These are phyloP conservation scores for Blastobotrys buckinghamii DNA, from an alignment of 1,139 yeast species.

Conservation along the genomic window DNA sequence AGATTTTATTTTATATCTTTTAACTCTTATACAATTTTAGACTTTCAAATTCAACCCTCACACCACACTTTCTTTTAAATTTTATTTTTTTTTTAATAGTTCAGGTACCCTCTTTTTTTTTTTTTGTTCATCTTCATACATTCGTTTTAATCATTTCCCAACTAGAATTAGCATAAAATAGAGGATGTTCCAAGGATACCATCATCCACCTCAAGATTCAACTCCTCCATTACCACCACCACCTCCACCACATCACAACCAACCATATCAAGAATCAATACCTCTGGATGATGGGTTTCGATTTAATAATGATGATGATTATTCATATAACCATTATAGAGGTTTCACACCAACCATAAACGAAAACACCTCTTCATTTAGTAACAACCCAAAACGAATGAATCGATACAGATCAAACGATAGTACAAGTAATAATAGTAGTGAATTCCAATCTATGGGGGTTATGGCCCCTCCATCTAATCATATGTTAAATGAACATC, in stretches of 20 bases:
- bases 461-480: background rate
- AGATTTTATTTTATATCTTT: too few relatives aligned
- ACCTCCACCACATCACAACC: background rate
- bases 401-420: background rate
- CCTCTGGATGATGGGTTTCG: conserved; percentile 2
- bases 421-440: too few relatives aligned
- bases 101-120: too few relatives aligned
- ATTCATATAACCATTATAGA: background rate
- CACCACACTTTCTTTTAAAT: too few relatives aligned
- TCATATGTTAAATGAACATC: background rate
- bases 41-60: too few relatives aligned
- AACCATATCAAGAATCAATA: background rate
- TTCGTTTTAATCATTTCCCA: too few relatives aligned
- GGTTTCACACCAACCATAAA: conserved; percentile 7
- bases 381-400: background rate
- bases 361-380: background rate
- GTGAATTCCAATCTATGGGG: conserved; percentile 1
- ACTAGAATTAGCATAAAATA: too few relatives aligned
- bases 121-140: too few relatives aligned
- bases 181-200: conserved; percentile 3
- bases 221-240: background rate
- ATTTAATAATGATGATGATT: background rate
- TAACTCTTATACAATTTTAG: too few relatives aligned
- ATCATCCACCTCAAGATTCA: too few relatives aligned
- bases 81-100: too few relatives aligned